Evolutionary conservation across 345 rosid genomes (phyloP), one percentile per base, ranked within the genome.

Genomic region (Ceriops tagal): DNA sequence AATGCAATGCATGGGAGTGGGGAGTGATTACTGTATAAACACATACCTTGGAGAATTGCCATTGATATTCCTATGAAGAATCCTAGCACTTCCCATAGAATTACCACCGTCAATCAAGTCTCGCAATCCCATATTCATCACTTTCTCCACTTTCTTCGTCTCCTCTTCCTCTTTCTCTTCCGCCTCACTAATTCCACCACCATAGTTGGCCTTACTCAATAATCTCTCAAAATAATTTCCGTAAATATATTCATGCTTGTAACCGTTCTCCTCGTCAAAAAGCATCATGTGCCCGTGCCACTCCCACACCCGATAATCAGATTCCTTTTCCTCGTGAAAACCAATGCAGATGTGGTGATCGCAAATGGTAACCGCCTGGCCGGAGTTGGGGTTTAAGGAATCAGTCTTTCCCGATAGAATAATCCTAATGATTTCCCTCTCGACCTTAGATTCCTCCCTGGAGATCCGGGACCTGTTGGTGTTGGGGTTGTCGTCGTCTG

Each of bases 231-330:
- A 95, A 81, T 95, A 92, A 79, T 95, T 90, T 47, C 99, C 99
- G 53, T 95, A 95, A 10, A 95, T 90, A 73, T 92, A 95, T 87
- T 92, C 97, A 1, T 97, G 96, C 0, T 82, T 76, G 24, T 84
- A 90, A 39, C 96, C 99, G 52, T 87, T 78, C 68, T 87, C 96
- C 60, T 92, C 98, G 30, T 92, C 96, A 58, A 88, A 92, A 70
- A 92, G 60, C 98, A 95, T 84, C 43, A 95, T 90, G 71, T 92
- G 99, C 0, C 99, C 99, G 34, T 95, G 99, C 97, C 99, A 95
- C 84, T 95, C 99, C 99, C 99, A 95, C 6, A 90, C 93, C 68
- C 97, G 87, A 79, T 87, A 92, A 79, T 87, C 96, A 34, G 96
- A 88, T 3, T 80, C 96, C 31, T 79, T 79, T 26, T 95, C 99